These are phyloP conservation scores for Dothidotthia symphoricarpi DNA, from an alignment of 2,329 filamentous ascomycete species.

Conservation along the genomic window DNA sequence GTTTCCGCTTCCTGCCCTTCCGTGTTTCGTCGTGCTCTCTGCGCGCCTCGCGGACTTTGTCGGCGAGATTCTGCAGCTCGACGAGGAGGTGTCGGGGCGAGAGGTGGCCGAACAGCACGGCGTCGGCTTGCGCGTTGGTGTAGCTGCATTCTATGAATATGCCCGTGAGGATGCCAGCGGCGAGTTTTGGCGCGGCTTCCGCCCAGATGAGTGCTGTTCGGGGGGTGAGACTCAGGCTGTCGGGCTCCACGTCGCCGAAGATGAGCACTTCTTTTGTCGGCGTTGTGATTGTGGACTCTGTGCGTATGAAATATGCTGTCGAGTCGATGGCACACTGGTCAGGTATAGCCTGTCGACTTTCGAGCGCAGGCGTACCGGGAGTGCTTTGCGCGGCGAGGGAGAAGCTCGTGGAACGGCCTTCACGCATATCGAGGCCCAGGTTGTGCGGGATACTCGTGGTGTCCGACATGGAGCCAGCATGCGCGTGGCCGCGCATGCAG, in stretches of 20 bases:
- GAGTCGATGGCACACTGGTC: conserved; percentile 73
- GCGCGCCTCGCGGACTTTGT: conserved; percentile 60
- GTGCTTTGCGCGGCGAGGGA: conserved; percentile 34
- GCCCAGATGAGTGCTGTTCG: conserved; percentile 82
- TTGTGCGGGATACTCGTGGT: conserved; percentile 31
- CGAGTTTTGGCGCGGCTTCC: conserved; percentile 84
- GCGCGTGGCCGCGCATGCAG: conserved; percentile 59
- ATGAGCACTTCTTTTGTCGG: conserved; percentile 71
- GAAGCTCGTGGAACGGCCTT: conserved; percentile 37
- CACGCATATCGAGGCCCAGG: conserved; percentile 20
- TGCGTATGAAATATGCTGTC: conserved; percentile 89
- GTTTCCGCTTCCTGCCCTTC: conserved; percentile 62
- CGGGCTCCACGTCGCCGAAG: conserved; percentile 94
- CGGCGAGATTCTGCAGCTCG: conserved; percentile 71
- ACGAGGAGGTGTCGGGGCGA: conserved; percentile 78
- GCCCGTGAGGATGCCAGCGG: conserved; percentile 66
- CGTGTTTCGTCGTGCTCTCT: conserved; percentile 35
- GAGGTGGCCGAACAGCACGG: conserved; percentile 82
- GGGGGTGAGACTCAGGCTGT: conserved; percentile 76
- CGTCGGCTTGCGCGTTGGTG: conserved; percentile 73
- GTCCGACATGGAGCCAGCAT: conserved; percentile 46
- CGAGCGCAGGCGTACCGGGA: conserved; percentile 38
- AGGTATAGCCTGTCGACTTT: conserved; percentile 16
- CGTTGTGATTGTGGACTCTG: conserved; percentile 49
- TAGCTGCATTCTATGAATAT: conserved; percentile 98